Evolutionary conservation across 1,284 basidiomycete species (phyloP).

Genomic region (Leccinum solheimii): DNA sequence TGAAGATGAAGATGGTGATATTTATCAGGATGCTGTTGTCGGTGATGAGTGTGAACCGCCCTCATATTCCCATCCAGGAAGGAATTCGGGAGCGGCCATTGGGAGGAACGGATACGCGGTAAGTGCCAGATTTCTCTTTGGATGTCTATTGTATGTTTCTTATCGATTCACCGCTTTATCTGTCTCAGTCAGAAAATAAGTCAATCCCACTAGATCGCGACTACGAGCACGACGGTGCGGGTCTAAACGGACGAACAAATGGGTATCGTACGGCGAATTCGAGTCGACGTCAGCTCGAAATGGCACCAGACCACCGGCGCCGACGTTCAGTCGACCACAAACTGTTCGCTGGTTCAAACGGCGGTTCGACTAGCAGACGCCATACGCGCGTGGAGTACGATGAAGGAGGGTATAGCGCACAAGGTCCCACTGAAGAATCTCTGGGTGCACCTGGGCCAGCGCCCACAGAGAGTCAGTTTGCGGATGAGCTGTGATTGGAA

Average conservation of each 20-base stretch:
- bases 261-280: conserved; percentile 40
- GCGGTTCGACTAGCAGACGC: conserved; percentile 21
- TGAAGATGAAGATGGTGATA: conserved; percentile 50
- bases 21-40: conserved; percentile 37
- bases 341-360: conserved; percentile 18
- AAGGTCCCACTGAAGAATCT: conserved; percentile 14
- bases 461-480: conserved; percentile 43
- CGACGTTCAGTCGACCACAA: conserved; percentile 37
- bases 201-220: conserved; percentile 16
- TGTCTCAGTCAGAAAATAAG: conserved; percentile 42
- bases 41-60: conserved; percentile 51
- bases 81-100: conserved; percentile 48
- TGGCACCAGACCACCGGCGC: conserved; percentile 59
- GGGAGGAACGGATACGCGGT: conserved; percentile 75
- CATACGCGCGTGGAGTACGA: conserved; percentile 8
- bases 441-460: conserved; percentile 36
- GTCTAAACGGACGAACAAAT: conserved; percentile 27
- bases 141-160: neutral
- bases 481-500: conserved; percentile 32
- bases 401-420: conserved; percentile 10
- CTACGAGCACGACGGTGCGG: conserved; percentile 1
- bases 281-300: conserved; percentile 67
- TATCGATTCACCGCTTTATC: conserved; percentile 24
- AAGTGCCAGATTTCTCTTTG: conserved; percentile 33
- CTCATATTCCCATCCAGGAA: conserved; percentile 47